Percentiles rank a stretch among this genome's conserved stretches.
Conservation (phyloP, 805 yeast species). For the Lipomyces sp. region DNA sequence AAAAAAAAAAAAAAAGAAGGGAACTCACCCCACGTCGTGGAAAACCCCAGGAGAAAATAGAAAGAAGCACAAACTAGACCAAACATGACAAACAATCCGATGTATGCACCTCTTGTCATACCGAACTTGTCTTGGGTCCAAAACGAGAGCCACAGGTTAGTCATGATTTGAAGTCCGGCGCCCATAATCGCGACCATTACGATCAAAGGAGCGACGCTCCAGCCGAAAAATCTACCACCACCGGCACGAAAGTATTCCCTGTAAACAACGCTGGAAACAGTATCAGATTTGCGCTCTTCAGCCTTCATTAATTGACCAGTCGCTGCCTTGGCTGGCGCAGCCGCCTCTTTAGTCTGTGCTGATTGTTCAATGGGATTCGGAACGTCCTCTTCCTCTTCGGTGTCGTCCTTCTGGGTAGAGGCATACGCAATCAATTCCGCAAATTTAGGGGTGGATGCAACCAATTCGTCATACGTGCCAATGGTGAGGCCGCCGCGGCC, state of each 20-base stretch:
- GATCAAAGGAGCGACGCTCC: conserved; percentile 37
- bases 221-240: conserved; percentile 46
- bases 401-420: conserved; percentile 17
- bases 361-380: conserved; percentile 32
- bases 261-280: conserved; percentile 8
- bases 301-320: conserved; percentile 34
- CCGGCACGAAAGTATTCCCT: conserved; percentile 28
- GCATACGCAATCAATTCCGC: conserved; percentile 39
- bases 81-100: conserved; percentile 56
- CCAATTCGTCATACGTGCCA: conserved; percentile 60
- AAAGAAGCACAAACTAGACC: conserved; percentile 55
- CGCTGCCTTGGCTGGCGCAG: conserved; percentile 22
- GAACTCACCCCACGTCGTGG: conserved; percentile 29
- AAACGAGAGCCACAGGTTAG: conserved; percentile 78
- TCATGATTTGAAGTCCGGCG: conserved; percentile 39
- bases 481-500: conserved; percentile 56
- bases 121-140: conserved; percentile 64
- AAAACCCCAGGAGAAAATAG: conserved; percentile 45
- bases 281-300: conserved; percentile 13
- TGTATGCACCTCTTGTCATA: conserved; percentile 55
- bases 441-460: conserved; percentile 43
- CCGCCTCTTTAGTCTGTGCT: conserved; percentile 15
- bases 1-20: conserved; percentile 35
- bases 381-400: conserved; percentile 27
- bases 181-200: conserved; percentile 51